Evolutionary conservation across 345 rosid genomes (phyloP), one percentile per base, ranked within the genome.

Genomic region (Acer campestre): DNA sequence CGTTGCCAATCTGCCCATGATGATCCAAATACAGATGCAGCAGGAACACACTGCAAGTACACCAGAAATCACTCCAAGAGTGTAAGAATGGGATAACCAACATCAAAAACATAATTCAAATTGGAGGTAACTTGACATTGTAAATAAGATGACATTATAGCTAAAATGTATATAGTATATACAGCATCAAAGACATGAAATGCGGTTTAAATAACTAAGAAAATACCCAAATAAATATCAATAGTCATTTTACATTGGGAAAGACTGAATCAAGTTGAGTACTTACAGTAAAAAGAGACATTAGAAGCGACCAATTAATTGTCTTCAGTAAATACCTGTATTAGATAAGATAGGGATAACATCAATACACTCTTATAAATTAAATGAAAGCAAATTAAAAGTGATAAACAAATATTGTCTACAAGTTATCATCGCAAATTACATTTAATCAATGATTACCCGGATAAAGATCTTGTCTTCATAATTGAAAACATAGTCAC

Each of bases 241-340:
- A 20, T 44, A 67, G 44, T 53, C 67, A 70, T 11, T 14, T 38
- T 17, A 67, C 61, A 56, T 7, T 16, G 1, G 29, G 44, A 65
- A 65, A 75, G 27, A n/a, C 14, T 18, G 42, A 62, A 75, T 66
- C 44, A 74, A 62, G 16, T 31, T 16, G 61, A 27, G 62, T 46
- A 79, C 88, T 89, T 82, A 93, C 98, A 14, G 91, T 95, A 84
- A 91, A 87, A 65, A 88, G 79, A 44, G 99, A 93, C 94, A 92
- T 93, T 71, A 93, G 80, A 75, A 94, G 85, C 25, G 98, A 90
- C 97, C 96, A 92, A 70, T 83, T 77, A 75, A 91, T 40, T 35
- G 96, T 93, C 84, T 75, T 92, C 29, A 67, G 74, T 25, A 92
- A 77, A 82, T 84, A 88, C 83, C 98, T 95, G 84, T 79, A 44